Evolutionary conservation across 129 eudicot species (phyloP), one percentile per base, ranked within the genome.

Genomic region (Tanacetum coccineum): DNA sequence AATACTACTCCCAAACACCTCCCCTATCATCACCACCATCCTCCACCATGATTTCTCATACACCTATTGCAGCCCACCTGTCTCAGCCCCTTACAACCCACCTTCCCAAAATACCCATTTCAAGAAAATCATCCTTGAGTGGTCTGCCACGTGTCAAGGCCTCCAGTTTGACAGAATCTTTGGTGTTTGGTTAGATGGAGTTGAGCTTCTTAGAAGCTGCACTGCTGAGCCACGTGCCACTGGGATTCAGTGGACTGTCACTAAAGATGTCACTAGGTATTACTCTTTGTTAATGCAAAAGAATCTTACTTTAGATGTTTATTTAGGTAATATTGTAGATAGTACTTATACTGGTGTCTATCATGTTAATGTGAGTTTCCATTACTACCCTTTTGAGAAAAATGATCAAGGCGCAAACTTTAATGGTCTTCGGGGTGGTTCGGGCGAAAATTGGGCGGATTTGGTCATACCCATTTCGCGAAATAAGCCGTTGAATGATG

Each of bases 121-220:
- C 39, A 32, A 32, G 39, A 32, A 32, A 32, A 32, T 32, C 39
- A 32, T 32, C 9, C 39, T 85, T 74, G 39, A 32, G 39, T 32
- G 39, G 39, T 32, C 39, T 32, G 39, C 39, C 39, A 32, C 9
- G 39, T 32, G 39, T 32, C 39, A 32, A 32, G 39, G 39, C 39
- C 39, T 5, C 39, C 39, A 32, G 39, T 32, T 32, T 19, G 96
- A 85, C 20, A 71, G 93, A 17, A 83, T 89, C 20, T 83, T 85
- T 52, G 96, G 92, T 68, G 80, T 88, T 32, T 88, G 96, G 92
- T 81, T 88, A 9, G 85, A 80, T 14, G 96, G 96, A 1, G 92
- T 85, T 26, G 96, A 88, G 87, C 79, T 85, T 44, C 86, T 88
- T 22, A 66, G 96, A 51, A 85, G 92, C 84, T 88, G 96, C 82